A percentile compares a stretch with the other conserved stretches of the same genome.
Evolutionary conservation across 139 green algal genomes (phyloP).

Genomic region (Chlorokybus atmophyticus): DNA sequence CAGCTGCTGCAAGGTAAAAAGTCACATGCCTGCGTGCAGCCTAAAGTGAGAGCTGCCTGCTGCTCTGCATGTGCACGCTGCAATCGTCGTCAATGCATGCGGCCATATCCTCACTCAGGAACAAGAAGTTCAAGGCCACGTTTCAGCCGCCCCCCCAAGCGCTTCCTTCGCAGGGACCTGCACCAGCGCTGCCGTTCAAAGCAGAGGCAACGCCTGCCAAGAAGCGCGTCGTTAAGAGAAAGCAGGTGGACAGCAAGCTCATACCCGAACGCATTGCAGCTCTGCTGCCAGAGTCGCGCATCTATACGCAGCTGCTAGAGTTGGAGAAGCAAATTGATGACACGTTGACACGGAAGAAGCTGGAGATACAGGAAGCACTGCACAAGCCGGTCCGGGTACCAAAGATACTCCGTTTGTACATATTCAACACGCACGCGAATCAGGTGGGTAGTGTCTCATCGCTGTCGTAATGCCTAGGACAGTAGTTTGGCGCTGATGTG

Average conservation of each 20-base stretch:
- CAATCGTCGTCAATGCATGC: too few species aligned
- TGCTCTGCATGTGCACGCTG: too few species aligned
- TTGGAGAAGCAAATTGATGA: constrained; percentile 46
- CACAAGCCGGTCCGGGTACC: constrained; percentile 13
- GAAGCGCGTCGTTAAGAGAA: constrained; percentile 30
- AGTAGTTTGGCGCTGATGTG: too few species aligned
- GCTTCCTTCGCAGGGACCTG: too few species aligned
- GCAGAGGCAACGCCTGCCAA: constrained; percentile 15
- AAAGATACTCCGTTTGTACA: constrained; percentile 45
- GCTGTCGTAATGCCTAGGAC: too few species aligned
- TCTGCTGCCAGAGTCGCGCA: constrained; percentile 44
- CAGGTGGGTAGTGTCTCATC: constrained; percentile 11
- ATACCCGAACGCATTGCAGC: constrained; percentile 16
- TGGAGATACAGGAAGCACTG: constrained; percentile 45
- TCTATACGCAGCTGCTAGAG: constrained; percentile 48
- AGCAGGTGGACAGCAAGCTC: constrained; percentile 6
- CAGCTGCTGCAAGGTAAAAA: too few species aligned
- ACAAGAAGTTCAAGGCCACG: too few species aligned
- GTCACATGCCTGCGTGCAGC: too few species aligned
- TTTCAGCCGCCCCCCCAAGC: too few species aligned
- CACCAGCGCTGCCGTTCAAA: too few species aligned
- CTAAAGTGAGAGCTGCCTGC: too few species aligned
- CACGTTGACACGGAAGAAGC: constrained; percentile 41
- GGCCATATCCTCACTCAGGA: too few species aligned
- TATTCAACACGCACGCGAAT: constrained; percentile 31